Conservation (phyloP, 2,329 filamentous ascomycete genomes). For the Conoideocrella luteorostrata region DNA sequence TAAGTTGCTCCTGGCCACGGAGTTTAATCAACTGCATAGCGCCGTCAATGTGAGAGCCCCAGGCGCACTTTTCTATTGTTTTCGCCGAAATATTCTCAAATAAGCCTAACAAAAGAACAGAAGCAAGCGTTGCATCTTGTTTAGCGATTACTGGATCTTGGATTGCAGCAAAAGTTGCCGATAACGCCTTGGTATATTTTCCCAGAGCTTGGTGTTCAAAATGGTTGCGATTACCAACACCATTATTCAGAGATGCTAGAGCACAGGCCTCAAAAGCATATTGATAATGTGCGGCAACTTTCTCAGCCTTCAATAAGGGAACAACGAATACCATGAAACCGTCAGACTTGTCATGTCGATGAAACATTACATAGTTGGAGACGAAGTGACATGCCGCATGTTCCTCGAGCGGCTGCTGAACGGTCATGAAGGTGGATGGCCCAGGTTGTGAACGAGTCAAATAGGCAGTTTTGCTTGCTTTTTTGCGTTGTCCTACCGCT, state of each 20-base stretch:
- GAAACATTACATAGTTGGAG: slow-evolving; percentile 52
- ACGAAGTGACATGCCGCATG: slow-evolving; percentile 55
- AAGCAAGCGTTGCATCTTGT: slow-evolving; percentile 52
- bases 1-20: slow-evolving; percentile 48
- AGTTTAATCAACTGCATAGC: slow-evolving; percentile 55
- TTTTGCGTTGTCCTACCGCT: slow-evolving; percentile 35
- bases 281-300: slow-evolving; percentile 39
- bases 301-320: slow-evolving; percentile 44
- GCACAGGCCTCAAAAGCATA: slow-evolving; percentile 55
- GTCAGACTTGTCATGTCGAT: slow-evolving; percentile 40
- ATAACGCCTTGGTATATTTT: slow-evolving; percentile 50
- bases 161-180: slow-evolving; percentile 46
- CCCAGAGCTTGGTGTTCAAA: slow-evolving; percentile 35
- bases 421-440: slow-evolving; percentile 19
- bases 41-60: slow-evolving; percentile 59
- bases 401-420: slow-evolving; percentile 44
- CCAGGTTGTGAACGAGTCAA: no score
- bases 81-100: slow-evolving; percentile 56
- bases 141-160: slow-evolving; percentile 41
- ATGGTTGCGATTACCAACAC: slow-evolving; percentile 28
- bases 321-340: slow-evolving; percentile 55
- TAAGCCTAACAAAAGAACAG: slow-evolving; percentile 52
- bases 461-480: no score
- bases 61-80: slow-evolving; percentile 48
- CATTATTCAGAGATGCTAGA: slow-evolving; percentile 50